Evolutionary conservation across 2,329 filamentous ascomycete species (phyloP).

Genomic region (Pleomassaria siparia): DNA sequence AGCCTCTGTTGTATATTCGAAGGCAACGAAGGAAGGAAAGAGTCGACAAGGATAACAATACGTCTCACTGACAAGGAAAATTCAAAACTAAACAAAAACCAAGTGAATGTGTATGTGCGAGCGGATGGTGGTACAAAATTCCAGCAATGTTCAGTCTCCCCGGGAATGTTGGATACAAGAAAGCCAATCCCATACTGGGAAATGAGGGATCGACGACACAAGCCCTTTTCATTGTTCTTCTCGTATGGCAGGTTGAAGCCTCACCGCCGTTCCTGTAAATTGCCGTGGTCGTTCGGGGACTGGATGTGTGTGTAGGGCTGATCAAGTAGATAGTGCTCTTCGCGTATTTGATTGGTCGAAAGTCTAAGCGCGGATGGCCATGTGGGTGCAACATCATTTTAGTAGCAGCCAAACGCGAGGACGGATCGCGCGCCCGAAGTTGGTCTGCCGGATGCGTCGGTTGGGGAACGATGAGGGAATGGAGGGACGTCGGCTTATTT

Average conservation of each 20-base stretch:
- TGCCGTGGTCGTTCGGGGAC: neutral
- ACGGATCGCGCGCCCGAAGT: neutral
- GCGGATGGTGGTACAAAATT: no score
- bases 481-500: neutral
- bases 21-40: neutral
- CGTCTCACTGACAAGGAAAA: no score
- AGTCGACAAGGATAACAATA: neutral
- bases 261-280: neutral
- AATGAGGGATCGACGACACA: neutral
- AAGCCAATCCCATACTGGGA: no score
- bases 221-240: neutral
- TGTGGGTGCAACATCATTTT: slow-evolving; percentile 1
- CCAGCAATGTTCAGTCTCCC: no score
- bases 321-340: neutral
- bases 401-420: neutral
- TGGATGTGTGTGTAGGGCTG: slow-evolving; percentile 3
- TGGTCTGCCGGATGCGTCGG: neutral
- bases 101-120: no score
- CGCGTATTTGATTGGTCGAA: neutral
- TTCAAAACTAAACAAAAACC: no score
- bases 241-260: neutral
- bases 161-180: no score
- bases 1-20: no score
- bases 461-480: neutral
- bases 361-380: neutral